Percentiles rank a stretch among this genome's conserved stretches.
Conservation (phyloP, 306 rosid species). For the Astragalus membranaceus region DNA sequence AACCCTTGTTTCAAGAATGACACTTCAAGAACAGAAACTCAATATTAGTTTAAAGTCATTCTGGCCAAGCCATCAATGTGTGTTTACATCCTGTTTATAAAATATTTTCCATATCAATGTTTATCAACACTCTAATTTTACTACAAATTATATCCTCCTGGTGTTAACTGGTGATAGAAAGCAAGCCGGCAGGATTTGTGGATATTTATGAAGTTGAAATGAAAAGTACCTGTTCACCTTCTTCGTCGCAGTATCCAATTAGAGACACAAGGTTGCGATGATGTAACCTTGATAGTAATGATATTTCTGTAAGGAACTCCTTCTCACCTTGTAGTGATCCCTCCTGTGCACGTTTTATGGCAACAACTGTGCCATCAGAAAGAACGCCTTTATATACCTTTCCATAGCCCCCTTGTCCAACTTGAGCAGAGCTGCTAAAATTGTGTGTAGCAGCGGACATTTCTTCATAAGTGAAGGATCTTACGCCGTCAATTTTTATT, state of each 20-base stretch:
- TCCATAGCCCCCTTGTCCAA: constrained; percentile 85
- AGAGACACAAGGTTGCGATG: constrained; percentile 83
- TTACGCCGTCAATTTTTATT: constrained; percentile 64
- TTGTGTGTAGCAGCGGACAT: constrained; percentile 58
- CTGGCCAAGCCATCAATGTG: too few species aligned
- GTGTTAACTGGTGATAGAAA: too few species aligned
- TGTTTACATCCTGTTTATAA: too few species aligned
- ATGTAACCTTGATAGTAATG: constrained; percentile 67
- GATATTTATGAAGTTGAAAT: not conserved
- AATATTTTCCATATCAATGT: too few species aligned
- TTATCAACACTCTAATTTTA: too few species aligned
- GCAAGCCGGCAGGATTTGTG: too few species aligned
- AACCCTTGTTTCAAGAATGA: too few species aligned
- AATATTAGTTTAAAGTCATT: too few species aligned
- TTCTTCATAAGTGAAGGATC: constrained; percentile 51
- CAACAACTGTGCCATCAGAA: constrained; percentile 52
- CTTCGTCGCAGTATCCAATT: constrained; percentile 77
- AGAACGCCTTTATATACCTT: constrained; percentile 72
- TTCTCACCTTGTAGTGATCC: constrained; percentile 77
- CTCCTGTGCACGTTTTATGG: constrained; percentile 85
- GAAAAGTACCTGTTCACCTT: constrained; percentile 63
- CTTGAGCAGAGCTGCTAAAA: constrained; percentile 52
- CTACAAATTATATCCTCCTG: too few species aligned
- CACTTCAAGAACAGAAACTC: too few species aligned
- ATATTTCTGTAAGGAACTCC: constrained; percentile 87